Evolutionary conservation across 305 asterid species (phyloP), one percentile per base, ranked within the genome.

Genomic region (Fraxinus platypoda): DNA sequence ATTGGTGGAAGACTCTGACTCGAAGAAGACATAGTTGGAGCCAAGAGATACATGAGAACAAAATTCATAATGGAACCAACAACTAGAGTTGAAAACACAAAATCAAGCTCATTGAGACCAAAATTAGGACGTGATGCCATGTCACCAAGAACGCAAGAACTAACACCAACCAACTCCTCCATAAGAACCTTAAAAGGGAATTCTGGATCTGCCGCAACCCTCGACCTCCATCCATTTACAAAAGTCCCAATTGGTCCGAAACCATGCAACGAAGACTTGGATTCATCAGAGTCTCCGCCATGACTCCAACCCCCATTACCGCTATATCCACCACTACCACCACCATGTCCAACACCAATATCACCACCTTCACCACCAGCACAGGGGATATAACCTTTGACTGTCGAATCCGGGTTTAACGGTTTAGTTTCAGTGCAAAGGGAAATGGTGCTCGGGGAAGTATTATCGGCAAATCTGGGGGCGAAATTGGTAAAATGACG

Each of bases 41-140:
- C 90, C 57, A 89, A 54, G 75, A 87, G 88, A 84, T 89, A 89
- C 90, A 87, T 89, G 77, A 89, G 87, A 28, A 84, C 80, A 68
- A 92, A 93, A 73, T 91, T 93, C 86, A 93, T 49, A 34, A 93
- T 91, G 1, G 95, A 91, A 62, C 95, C 93, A 75, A 93, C 95
- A 0, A 93, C 90, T 5, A 90, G 94, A 0, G 95, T 93, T 0
- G 97, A 93, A 80, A 93, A 93, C 75, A 93, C 94, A 19, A 92
- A 91, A 82, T 93, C 95, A 6, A 93, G 94, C 87, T 91, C 95
- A 9, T 90, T 88, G 54, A 93, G 91, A 2, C 95, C 97, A 0
- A 91, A 93, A 81, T 93, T 91, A 23, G 95, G 95, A 80, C 95
- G 92, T 0, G 97, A 87, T 1, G 97, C 94, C 97, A 93, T 93